phyloP scores from a whole-genome alignment of 2,329 filamentous ascomycete species.

The Dothidotthia symphoricarpi region DNA sequence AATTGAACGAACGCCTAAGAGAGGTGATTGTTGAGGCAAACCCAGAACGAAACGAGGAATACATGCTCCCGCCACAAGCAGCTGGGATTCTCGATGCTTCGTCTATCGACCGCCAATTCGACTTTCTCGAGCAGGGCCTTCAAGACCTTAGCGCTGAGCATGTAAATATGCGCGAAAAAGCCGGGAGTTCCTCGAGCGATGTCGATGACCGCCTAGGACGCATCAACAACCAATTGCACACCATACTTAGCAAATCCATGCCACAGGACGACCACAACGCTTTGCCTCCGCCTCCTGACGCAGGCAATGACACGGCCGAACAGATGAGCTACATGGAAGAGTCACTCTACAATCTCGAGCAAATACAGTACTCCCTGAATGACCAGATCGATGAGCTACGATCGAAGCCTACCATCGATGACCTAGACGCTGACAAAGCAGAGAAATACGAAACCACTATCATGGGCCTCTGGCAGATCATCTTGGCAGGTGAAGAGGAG shows the following conservation, averaged over 20 bases:
- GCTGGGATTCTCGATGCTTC: constrained; percentile 22
- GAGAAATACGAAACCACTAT: constrained; percentile 53
- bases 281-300: constrained; percentile 58
- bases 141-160: constrained; percentile 60
- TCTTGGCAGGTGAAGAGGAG: constrained; percentile 45
- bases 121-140: constrained; percentile 69
- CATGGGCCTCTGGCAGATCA: constrained; percentile 54
- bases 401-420: constrained; percentile 13
- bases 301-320: constrained; percentile 59
- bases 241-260: constrained; percentile 44
- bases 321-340: constrained; percentile 69
- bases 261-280: constrained; percentile 54
- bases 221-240: constrained; percentile 64
- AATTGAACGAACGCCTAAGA: constrained; percentile 65
- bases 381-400: constrained; percentile 31
- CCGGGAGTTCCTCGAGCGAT: constrained; percentile 28
- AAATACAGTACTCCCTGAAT: constrained; percentile 33
- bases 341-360: constrained; percentile 51
- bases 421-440: constrained; percentile 23
- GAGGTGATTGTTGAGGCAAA: constrained; percentile 65
- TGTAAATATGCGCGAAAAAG: constrained; percentile 27
- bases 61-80: constrained; percentile 29
- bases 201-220: constrained; percentile 44
- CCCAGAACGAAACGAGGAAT: constrained; percentile 46
- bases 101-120: constrained; percentile 57